Evolutionary conservation across 2,329 filamentous ascomycete genomes (phyloP).

Genomic region (Xylaria sp.): DNA sequence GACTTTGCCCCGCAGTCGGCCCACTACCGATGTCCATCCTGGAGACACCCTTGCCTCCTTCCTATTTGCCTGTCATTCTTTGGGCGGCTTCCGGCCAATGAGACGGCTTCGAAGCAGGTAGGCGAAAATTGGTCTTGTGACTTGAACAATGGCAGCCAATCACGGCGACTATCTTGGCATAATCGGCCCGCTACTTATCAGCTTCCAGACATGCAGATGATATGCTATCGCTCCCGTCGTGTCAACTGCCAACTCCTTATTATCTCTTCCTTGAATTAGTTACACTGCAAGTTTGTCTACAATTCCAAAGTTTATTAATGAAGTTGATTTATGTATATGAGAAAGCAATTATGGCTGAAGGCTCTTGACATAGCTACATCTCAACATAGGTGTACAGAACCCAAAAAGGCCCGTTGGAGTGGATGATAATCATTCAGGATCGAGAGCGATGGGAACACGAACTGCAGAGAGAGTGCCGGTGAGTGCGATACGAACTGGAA

Average conservation of each 20-base stretch:
- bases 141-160: constrained; percentile 38
- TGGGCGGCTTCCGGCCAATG: constrained; percentile 37
- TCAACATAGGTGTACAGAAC: not conserved
- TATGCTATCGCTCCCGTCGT: constrained; percentile 3
- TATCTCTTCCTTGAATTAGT: not conserved
- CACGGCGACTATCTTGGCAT: constrained; percentile 28
- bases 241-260: not conserved
- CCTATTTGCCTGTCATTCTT: constrained; percentile 34
- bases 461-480: constrained; percentile 9
- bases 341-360: not conserved
- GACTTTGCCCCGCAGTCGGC: constrained; percentile 20
- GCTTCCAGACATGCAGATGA: constrained; percentile 24
- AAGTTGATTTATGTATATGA: not conserved
- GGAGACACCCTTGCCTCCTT: constrained; percentile 34
- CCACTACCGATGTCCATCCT: constrained; percentile 17
- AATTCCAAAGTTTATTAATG: not conserved
- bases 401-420: not conserved
- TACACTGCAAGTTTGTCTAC: not conserved
- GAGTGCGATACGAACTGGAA: constrained; percentile 25
- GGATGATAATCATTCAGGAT: constrained; percentile 10
- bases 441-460: constrained; percentile 15
- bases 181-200: constrained; percentile 48
- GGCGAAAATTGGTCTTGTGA: constrained; percentile 34
- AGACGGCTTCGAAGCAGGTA: not conserved
- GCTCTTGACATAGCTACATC: not conserved